Evolutionary conservation across 108 stramenopile species (phyloP), one percentile per base, ranked within the genome.

Genomic region (Chaetoceros tenuissimus): DNA sequence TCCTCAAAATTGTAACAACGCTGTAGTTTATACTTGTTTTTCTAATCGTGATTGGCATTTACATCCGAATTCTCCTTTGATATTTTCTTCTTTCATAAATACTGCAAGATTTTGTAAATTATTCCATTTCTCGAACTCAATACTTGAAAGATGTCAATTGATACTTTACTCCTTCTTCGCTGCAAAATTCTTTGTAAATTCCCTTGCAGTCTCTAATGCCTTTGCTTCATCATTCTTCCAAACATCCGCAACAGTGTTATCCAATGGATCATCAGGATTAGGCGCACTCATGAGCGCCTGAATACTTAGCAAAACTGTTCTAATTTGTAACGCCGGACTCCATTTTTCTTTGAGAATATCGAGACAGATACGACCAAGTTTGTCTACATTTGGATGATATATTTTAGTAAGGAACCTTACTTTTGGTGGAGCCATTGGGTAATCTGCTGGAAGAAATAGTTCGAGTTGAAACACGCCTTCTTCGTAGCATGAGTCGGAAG

Each of bases 301-400:
- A 57, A 97, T 94, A 50, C 82, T 90, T 55, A 94, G 64, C 25
- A 96, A 72, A 20, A 96, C 91, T 17, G 95, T 95, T 61, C 94
- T 69, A 71, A 96, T 96, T 76, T 99, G 97, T 59, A 98, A 79
- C 17, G 97, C 97, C 7, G 99, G 97, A 51, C 93, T 94, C 99
- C 99, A 99, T 60, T 98, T 97, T 67, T 99, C 97, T 73, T 99
- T 98, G 34, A 99, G 69, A 53, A 99, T 98, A 65, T 99, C 99
- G 53, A 99, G 80, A 60, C 99, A 99, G 65, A 99, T 99, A 50
- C 95, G 71, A 19, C 96, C 97, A 22, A 96, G 80, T 56, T 96
- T 92, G 75, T 99, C 97, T 23, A 99, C 89, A 78, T 99, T 99
- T 31, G 97, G 97, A 66, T 99, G 99, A 64, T 94, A 99, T 51